These are phyloP conservation scores for Pelargonium fulgidum DNA, from an alignment of 441 rosid species.

Conservation along the genomic window DNA sequence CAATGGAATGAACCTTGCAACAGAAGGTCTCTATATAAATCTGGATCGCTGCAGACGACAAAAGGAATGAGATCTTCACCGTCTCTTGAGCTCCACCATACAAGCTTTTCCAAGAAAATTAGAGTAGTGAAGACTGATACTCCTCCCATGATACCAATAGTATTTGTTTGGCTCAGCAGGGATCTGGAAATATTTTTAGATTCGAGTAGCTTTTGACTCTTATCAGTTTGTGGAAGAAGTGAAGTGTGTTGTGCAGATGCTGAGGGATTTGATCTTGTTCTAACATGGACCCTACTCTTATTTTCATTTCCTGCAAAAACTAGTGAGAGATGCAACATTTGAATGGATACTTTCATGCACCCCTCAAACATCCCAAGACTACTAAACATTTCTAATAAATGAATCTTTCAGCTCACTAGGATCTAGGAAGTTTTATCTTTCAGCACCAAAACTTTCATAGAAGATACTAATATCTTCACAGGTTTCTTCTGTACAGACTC, in stretches of 20 bases:
- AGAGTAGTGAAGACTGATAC: conserved; percentile 43
- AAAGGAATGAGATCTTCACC: conserved; percentile 46
- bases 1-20: conserved; percentile 31
- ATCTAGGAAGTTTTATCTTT: too few species aligned
- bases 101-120: conserved; percentile 51
- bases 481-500: too few species aligned
- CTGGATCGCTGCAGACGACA: conserved; percentile 62
- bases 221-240: conserved; percentile 41
- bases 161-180: conserved; percentile 40
- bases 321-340: conserved; percentile 17
- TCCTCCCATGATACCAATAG: conserved; percentile 72
- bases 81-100: conserved; percentile 43
- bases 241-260: conserved; percentile 41
- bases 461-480: too few species aligned
- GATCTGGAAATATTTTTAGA: conserved; percentile 34
- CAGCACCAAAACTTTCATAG: too few species aligned
- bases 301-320: conserved; percentile 21
- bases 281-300: conserved; percentile 22
- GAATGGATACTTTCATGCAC: conserved; percentile 11
- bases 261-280: conserved; percentile 33
- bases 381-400: not conserved
- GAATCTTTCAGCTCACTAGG: too few species aligned
- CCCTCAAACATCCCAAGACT: conserved; percentile 20
- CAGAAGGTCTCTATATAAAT: conserved; percentile 42
- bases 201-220: conserved; percentile 36